These are phyloP conservation scores for Colletotrichum tabaci DNA, from an alignment of 2,329 filamentous ascomycete genomes.

Conservation along the genomic window DNA sequence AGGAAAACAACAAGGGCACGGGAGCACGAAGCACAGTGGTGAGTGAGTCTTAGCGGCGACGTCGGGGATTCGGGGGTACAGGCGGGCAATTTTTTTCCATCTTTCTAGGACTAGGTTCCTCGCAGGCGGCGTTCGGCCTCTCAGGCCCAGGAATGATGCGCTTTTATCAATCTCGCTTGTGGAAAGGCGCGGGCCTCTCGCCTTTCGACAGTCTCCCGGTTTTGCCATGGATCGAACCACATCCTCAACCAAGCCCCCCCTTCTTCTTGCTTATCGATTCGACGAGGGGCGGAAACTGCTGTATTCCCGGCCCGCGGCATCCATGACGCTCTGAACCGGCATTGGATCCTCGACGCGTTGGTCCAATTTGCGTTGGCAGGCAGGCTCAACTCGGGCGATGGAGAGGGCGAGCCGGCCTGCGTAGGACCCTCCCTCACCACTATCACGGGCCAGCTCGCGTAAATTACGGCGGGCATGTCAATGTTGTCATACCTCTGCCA, in stretches of 20 bases:
- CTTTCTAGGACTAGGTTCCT: neutral
- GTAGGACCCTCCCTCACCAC: neutral
- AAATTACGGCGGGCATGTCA: slow-evolving; percentile 36
- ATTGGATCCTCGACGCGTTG: neutral
- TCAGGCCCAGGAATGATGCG: slow-evolving; percentile 41
- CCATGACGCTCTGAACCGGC: neutral
- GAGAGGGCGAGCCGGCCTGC: neutral
- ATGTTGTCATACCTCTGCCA: slow-evolving; percentile 38
- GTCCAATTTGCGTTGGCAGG: too few species aligned
- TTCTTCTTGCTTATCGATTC: neutral
- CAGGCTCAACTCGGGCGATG: neutral
- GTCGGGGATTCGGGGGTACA: slow-evolving; percentile 21
- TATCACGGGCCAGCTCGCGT: slow-evolving; percentile 23
- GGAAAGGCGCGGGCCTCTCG: slow-evolving; percentile 40
- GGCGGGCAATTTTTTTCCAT: slow-evolving; percentile 33
- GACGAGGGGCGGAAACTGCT: neutral
- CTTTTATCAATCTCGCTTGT: slow-evolving; percentile 43
- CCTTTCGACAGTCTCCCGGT: slow-evolving; percentile 43
- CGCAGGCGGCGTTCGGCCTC: slow-evolving; percentile 5
- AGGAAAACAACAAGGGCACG: slow-evolving; percentile 11
- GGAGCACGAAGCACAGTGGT: neutral
- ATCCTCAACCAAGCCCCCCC: slow-evolving; percentile 10
- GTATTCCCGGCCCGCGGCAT: neutral
- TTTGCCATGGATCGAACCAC: slow-evolving; percentile 42
- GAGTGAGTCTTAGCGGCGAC: slow-evolving; percentile 35